phyloP scores from a whole-genome alignment of 179 eudicot species.

The Beta corolliflora region DNA sequence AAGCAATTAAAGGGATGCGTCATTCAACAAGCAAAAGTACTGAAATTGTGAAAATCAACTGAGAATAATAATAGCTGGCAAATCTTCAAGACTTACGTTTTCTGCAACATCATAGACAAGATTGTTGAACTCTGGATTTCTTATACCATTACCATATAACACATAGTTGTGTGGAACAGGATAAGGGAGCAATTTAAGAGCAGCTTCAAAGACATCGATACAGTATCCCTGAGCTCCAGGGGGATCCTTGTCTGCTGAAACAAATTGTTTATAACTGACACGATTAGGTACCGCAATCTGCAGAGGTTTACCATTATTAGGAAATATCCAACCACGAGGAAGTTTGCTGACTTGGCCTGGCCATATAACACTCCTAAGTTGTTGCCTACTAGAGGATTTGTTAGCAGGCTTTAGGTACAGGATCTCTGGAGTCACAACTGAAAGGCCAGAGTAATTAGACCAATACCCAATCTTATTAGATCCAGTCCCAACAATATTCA shows the following conservation, averaged over 20 bases:
- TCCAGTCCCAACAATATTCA: slow-evolving; percentile 45
- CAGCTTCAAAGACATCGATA: slow-evolving; percentile 86
- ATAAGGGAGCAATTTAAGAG: slow-evolving; percentile 64
- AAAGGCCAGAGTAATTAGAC: slow-evolving; percentile 68
- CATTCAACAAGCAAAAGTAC: not conserved
- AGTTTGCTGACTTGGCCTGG: slow-evolving; percentile 49
- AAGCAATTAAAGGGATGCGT: not conserved
- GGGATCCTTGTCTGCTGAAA: slow-evolving; percentile 49
- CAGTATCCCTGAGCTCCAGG: slow-evolving; percentile 73
- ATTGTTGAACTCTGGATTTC: slow-evolving; percentile 54
- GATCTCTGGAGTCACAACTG: slow-evolving; percentile 54
- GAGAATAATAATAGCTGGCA: not conserved
- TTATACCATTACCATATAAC: slow-evolving; percentile 62
- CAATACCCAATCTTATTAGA: slow-evolving; percentile 53
- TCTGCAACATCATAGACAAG: slow-evolving; percentile 65
- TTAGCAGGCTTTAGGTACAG: slow-evolving; percentile 51
- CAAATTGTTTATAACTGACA: slow-evolving; percentile 54
- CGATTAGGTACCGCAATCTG: slow-evolving; percentile 47
- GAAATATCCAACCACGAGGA: slow-evolving; percentile 59
- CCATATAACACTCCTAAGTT: slow-evolving; percentile 64
- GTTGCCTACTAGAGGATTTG: slow-evolving; percentile 39
- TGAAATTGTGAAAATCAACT: not conserved
- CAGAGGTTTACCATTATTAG: slow-evolving; percentile 45
- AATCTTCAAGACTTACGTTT: slow-evolving; percentile 49
- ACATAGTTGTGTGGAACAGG: slow-evolving; percentile 64